A percentile compares a stretch with the other conserved stretches of the same genome.
Conservation (phyloP, 805 yeast species). For the Candida quercuum region DNA sequence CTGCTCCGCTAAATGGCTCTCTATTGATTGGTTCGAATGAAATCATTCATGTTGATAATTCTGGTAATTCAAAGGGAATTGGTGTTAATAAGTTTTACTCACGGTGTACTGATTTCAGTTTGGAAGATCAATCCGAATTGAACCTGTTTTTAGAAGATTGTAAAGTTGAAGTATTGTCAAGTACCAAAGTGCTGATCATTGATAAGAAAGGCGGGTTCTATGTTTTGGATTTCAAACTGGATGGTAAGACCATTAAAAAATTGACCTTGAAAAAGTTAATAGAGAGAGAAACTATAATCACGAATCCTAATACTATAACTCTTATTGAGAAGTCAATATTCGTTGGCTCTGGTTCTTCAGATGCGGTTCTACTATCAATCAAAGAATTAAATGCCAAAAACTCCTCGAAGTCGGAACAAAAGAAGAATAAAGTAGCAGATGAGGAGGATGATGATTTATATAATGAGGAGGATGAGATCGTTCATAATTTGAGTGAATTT, state of each 20-base stretch:
- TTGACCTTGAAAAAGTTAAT: constrained; percentile 12
- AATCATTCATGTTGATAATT: constrained; percentile 70
- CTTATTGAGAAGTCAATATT: constrained; percentile 44
- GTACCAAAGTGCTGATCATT: constrained; percentile 31
- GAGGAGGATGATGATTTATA: constrained; percentile 43
- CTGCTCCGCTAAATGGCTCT: constrained; percentile 64
- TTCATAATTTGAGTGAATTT: constrained; percentile 26
- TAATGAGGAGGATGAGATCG: constrained; percentile 24
- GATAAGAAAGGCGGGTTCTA: constrained; percentile 27
- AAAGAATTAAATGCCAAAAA: no score
- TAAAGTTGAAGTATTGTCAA: constrained; percentile 28
- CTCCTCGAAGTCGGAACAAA: not conserved
- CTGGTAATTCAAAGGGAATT: constrained; percentile 61
- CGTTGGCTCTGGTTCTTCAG: constrained; percentile 55
- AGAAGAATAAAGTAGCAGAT: constrained; percentile 30
- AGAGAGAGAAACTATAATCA: not conserved
- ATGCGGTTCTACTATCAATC: constrained; percentile 40
- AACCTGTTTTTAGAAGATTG: constrained; percentile 54
- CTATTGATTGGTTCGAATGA: constrained; percentile 71
- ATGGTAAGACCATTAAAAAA: constrained; percentile 31
- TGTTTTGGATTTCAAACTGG: constrained; percentile 26
- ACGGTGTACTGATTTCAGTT: constrained; percentile 32
- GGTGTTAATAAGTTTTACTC: constrained; percentile 54
- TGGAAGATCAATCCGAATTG: constrained; percentile 44
- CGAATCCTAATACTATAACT: constrained; percentile 29